Percentiles rank a stretch among this genome's conserved stretches.
Evolutionary conservation across 495 filamentous ascomycete species (phyloP).

Genomic region (Aspergillus leporis): DNA sequence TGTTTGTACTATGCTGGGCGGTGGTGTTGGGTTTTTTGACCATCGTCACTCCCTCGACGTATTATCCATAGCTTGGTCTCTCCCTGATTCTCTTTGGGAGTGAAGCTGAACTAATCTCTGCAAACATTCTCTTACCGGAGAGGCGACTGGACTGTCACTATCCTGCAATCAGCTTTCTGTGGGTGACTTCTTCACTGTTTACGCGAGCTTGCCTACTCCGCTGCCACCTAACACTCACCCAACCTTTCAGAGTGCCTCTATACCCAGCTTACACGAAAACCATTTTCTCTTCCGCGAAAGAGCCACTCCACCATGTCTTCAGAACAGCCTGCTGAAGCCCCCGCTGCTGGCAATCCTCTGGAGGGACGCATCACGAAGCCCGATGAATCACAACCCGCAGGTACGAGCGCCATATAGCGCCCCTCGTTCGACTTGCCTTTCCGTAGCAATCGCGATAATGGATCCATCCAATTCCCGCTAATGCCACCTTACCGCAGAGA

Average conservation of each 20-base stretch:
- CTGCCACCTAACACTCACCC: background rate
- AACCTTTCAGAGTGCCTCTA: background rate
- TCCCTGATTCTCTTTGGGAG: background rate
- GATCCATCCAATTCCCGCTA: constrained; percentile 18
- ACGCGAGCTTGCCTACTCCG: constrained; percentile 12
- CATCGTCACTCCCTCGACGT: background rate
- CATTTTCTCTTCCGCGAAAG: background rate
- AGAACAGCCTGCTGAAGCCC: constrained; percentile 28
- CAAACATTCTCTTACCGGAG: background rate
- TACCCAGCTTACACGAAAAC: background rate
- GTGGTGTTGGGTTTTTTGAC: constrained; percentile 15
- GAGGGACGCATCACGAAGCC: constrained; percentile 63
- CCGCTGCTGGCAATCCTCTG: constrained; percentile 44
- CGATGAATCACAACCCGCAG: constrained; percentile 26
- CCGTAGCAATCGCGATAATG: constrained; percentile 16
- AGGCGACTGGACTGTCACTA: background rate
- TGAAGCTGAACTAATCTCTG: background rate
- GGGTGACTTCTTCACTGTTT: too few species aligned
- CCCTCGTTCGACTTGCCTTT: constrained; percentile 13
- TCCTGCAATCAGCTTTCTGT: too few species aligned
- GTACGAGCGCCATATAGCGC: constrained; percentile 26
- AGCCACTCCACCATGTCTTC: constrained; percentile 31
- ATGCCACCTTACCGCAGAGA: constrained; percentile 9
- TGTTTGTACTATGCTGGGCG: constrained; percentile 6
- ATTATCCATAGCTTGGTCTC: background rate